These are phyloP conservation scores for Sporothrix schenckii DNA, from an alignment of 2,329 filamentous ascomycete genomes.

Conservation along the genomic window DNA sequence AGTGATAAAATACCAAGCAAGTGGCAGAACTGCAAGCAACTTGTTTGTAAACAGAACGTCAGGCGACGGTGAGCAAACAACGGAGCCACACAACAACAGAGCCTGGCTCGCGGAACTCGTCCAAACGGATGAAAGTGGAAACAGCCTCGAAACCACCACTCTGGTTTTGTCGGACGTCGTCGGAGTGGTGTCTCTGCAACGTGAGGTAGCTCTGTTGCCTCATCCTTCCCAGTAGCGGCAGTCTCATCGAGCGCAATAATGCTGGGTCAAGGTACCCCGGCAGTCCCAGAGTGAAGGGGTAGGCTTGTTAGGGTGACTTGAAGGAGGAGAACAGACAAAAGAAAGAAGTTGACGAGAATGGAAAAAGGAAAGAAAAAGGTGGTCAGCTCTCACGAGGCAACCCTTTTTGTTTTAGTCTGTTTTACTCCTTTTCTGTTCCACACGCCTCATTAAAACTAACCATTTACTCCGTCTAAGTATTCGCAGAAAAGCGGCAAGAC, in stretches of 20 bases:
- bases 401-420: constrained; percentile 11
- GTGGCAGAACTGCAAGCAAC: constrained; percentile 10
- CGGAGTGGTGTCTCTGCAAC: constrained; percentile 14
- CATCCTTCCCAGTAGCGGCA: background rate
- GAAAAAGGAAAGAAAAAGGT: constrained; percentile 8
- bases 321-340: background rate
- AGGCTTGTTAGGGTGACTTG: background rate
- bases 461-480: too few species aligned
- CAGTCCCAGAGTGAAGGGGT: background rate
- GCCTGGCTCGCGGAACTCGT: constrained; percentile 4
- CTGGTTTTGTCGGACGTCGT: constrained; percentile 9
- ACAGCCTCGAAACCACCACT: constrained; percentile 16
- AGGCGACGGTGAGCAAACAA: background rate
- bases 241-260: background rate
- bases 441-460: too few species aligned
- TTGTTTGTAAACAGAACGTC: background rate
- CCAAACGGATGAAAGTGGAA: constrained; percentile 11
- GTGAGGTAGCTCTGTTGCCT: constrained; percentile 12
- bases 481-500: too few species aligned
- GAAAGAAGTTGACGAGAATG: background rate
- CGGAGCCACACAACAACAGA: background rate
- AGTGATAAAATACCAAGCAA: background rate
- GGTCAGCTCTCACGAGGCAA: constrained; percentile 5
- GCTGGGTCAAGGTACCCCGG: background rate
- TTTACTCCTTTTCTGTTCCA: background rate